Evolutionary conservation across 139 green algal species (phyloP).

Genomic region (Ettlia oleoabundans): DNA sequence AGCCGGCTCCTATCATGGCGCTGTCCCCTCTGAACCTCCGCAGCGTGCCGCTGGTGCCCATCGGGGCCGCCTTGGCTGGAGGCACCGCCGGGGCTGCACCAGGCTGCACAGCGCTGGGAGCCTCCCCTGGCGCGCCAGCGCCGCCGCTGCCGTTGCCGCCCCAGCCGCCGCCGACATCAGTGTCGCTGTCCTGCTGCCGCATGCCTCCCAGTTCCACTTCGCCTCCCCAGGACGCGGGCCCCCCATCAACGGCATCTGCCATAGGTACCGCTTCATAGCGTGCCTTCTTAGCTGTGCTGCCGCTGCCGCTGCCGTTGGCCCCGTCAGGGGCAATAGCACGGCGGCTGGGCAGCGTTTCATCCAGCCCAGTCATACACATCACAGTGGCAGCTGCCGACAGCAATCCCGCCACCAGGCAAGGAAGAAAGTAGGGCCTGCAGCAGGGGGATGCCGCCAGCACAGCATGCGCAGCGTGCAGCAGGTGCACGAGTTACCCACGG

Average conservation of each 20-base stretch:
- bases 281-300: too few species aligned
- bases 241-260: background rate
- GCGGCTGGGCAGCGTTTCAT: slow-evolving; percentile 64
- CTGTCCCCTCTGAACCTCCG: too few species aligned
- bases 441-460: background rate
- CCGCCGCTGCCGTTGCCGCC: background rate
- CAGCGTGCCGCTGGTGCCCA: too few species aligned
- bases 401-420: slow-evolving; percentile 57
- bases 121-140: too few species aligned
- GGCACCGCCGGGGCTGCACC: too few species aligned
- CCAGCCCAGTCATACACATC: slow-evolving; percentile 48
- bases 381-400: slow-evolving; percentile 42
- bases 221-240: background rate
- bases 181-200: background rate
- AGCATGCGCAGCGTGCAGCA: too few species aligned
- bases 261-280: background rate
- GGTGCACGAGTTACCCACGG: background rate
- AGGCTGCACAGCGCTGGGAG: too few species aligned
- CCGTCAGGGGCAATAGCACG: background rate
- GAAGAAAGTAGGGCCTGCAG: slow-evolving; percentile 70
- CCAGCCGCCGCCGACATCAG: background rate
- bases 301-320: background rate
- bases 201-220: slow-evolving; percentile 8
- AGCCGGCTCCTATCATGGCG: too few species aligned
- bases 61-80: too few species aligned